These are phyloP conservation scores for Hyparrhenia diplandra DNA, from an alignment of 176 grass and related monocot species.

Conservation along the genomic window DNA sequence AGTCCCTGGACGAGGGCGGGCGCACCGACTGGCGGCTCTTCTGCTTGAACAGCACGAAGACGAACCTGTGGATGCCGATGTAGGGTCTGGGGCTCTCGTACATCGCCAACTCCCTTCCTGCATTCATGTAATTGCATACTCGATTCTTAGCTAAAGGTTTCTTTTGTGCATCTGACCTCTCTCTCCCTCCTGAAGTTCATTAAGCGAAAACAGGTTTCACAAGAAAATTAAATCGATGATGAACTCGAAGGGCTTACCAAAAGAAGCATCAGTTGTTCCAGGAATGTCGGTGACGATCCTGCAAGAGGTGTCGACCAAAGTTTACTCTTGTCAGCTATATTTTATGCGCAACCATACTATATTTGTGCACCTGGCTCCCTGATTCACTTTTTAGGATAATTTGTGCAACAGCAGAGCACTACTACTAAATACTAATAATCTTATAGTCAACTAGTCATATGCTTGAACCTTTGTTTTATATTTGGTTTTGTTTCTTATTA, in stretches of 20 bases:
- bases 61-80: constrained; percentile 73
- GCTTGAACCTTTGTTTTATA: too few species aligned
- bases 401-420: neutral
- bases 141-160: neutral
- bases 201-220: neutral
- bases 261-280: constrained; percentile 81
- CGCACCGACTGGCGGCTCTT: constrained; percentile 37
- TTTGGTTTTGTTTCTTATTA: too few species aligned
- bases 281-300: constrained; percentile 95
- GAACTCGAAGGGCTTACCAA: constrained; percentile 61
- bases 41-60: constrained; percentile 64
- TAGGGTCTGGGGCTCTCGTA: constrained; percentile 64
- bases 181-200: too few species aligned
- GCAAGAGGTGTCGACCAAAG: constrained; percentile 2
- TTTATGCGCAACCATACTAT: constrained; percentile 13
- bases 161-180: neutral
- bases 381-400: neutral
- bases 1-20: constrained; percentile 40
- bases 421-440: too few species aligned
- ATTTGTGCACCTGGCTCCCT: neutral
- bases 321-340: constrained; percentile 20
- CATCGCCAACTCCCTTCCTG: constrained; percentile 55
- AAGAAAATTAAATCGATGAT: too few species aligned
- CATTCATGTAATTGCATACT: neutral
- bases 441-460: too few species aligned